Evolutionary conservation across 83 land plant genomes (phyloP), one percentile per base, ranked within the genome.

Genomic region (Isoetes engelmannii): DNA sequence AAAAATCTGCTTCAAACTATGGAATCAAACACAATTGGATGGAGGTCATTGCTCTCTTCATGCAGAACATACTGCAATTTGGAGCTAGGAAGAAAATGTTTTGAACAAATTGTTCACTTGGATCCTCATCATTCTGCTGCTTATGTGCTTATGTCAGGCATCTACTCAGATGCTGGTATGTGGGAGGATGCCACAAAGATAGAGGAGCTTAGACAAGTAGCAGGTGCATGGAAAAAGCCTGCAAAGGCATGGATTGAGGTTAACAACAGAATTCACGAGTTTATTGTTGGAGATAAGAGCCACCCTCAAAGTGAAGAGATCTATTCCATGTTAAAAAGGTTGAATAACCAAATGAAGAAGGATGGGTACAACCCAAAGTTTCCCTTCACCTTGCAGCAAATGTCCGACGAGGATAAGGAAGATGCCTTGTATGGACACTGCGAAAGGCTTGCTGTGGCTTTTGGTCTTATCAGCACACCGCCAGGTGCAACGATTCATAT

Each of bases 41-140:
- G 80, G 84, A 72, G 70, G 63, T 47, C 84, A 4, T 66, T 81
- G 13, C 75, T 81, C 7, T 57, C 76, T 50, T 73, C 74, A 13
- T 77, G 84, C 61, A 44, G 69, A 47, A 21, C 77, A 28, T 74
- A 81, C 53, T 80, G 80, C n/a, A 75, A 77, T 18, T 44, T 37
- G 67, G 77, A 72, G 12, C 4, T 81, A 12, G 84, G 76, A 50
- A 45, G 61, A 45, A 65, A 45, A 47, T 77, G 76, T 10, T 79
- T 75, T 7, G 44, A 73, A 45, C 63, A 63, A 18, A 44, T 70
- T 43, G 56, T 72, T 57, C 62, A 66, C 8, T 45, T 81, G 72
- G 71, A 70, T 62, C 78, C 74, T 8, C 47, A 53, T 4, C 50
- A 58, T 18, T 63, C 68, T 47, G 75, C 68, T 44, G 47, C 74